Evolutionary conservation across 495 filamentous ascomycete genomes (phyloP).

Genomic region (Penicillium malachiteum): DNA sequence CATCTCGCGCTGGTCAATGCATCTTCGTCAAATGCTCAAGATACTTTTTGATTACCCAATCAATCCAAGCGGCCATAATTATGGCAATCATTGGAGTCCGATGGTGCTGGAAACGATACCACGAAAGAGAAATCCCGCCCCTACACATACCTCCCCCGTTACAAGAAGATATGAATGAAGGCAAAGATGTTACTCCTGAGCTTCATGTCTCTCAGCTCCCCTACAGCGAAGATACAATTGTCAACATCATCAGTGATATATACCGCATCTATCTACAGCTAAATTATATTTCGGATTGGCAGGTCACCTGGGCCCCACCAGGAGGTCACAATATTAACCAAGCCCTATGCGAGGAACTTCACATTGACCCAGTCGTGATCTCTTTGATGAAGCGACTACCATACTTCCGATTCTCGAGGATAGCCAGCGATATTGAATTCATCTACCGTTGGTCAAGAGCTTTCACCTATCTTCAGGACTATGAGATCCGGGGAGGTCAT

Average conservation of each 20-base stretch:
- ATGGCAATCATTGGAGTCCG: neutral
- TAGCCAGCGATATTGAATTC: neutral
- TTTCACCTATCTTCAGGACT: neutral
- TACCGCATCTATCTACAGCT: neutral
- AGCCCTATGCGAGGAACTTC: neutral
- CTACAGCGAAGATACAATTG: neutral
- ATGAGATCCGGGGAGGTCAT: neutral
- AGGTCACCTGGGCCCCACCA: neutral
- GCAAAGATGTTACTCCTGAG: neutral
- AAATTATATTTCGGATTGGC: neutral
- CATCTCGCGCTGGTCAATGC: neutral
- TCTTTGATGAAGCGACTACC: constrained; percentile 4
- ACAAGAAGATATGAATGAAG: neutral
- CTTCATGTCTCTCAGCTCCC: constrained; percentile 1
- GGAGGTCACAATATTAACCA: neutral
- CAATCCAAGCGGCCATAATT: neutral
- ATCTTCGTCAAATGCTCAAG: neutral
- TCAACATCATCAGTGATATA: neutral
- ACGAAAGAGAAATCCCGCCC: neutral
- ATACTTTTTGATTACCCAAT: neutral
- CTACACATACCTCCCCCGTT: neutral
- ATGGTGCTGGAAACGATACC: neutral
- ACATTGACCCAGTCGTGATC: neutral
- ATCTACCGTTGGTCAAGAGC: neutral
- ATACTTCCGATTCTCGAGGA: neutral